Conservation (phyloP, 2,329 filamentous ascomycete species). For the Aspergillus aculeatus region DNA sequence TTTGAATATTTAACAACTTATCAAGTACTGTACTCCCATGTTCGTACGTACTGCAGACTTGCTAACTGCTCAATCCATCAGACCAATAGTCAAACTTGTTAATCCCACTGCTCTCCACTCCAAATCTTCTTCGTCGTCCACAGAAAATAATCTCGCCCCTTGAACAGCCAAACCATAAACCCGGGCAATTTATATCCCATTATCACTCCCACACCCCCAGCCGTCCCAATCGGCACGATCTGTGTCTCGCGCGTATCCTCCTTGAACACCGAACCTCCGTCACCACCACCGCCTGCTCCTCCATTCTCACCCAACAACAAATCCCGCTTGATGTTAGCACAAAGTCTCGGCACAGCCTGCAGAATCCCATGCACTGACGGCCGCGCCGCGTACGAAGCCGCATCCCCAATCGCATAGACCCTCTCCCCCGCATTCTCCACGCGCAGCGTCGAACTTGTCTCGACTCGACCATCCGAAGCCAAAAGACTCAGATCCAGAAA, state of each 20-base stretch:
- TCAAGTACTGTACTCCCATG: too few relatives aligned
- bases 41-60: too few relatives aligned
- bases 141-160: too few relatives aligned
- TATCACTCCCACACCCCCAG: too few relatives aligned
- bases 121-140: too few relatives aligned
- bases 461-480: conserved; percentile 38
- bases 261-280: conserved; percentile 35
- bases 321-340: conserved; percentile 52
- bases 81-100: too few relatives aligned
- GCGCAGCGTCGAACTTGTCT: conserved; percentile 42
- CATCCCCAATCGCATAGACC: conserved; percentile 52
- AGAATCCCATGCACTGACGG: conserved; percentile 47
- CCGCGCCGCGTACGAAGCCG: conserved; percentile 35
- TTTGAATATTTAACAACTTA: too few relatives aligned
- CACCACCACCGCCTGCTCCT: conserved; percentile 17
- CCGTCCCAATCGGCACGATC: conserved; percentile 47
- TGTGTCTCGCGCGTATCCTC: conserved; percentile 49
- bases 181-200: too few relatives aligned
- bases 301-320: conserved; percentile 35
- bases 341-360: conserved; percentile 44
- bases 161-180: too few relatives aligned
- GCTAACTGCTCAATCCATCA: too few relatives aligned
- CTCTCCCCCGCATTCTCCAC: conserved; percentile 37
- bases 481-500: conserved; percentile 39
- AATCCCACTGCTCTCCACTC: too few relatives aligned